Conservation (phyloP, 805 yeast species). For the Zygosaccharomyces rouxii region DNA sequence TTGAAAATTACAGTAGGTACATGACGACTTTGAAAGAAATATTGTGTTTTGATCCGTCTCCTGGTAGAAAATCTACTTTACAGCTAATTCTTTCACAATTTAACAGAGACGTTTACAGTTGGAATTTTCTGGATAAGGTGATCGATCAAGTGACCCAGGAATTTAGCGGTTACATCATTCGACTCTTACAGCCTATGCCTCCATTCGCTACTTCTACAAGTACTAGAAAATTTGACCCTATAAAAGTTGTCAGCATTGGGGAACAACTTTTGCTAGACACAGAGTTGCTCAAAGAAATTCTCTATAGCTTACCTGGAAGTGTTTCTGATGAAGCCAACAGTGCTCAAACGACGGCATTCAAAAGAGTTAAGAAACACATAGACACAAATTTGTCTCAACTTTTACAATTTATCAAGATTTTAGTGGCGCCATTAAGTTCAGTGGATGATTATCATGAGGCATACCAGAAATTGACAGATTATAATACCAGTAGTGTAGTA, state of each 20-base stretch:
- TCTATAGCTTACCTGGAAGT: slow-evolving; percentile 31
- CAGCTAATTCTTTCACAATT: slow-evolving; percentile 50
- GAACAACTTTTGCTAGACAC: slow-evolving; percentile 80
- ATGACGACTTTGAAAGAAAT: slow-evolving; percentile 52
- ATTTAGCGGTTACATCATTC: slow-evolving; percentile 53
- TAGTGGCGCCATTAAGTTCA: slow-evolving; percentile 35
- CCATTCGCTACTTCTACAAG: slow-evolving; percentile 41
- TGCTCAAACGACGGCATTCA: slow-evolving; percentile 20
- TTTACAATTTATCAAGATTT: slow-evolving; percentile 22
- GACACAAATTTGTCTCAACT: slow-evolving; percentile 22
- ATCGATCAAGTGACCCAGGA: slow-evolving; percentile 59
- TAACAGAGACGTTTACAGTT: slow-evolving; percentile 63
- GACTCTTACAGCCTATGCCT: slow-evolving; percentile 58
- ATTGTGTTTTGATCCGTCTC: slow-evolving; percentile 26
- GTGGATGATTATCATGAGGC: slow-evolving; percentile 43
- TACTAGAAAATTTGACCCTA: slow-evolving; percentile 19
- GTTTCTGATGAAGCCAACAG: slow-evolving; percentile 16
- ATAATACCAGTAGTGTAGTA: slow-evolving; percentile 24
- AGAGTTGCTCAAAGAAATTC: slow-evolving; percentile 54
- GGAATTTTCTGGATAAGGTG: slow-evolving; percentile 71
- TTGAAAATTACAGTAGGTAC: slow-evolving; percentile 69
- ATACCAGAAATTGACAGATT: slow-evolving; percentile 30
- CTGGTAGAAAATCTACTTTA: slow-evolving; percentile 30
- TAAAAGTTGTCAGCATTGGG: slow-evolving; percentile 42
- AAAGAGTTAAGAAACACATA: slow-evolving; percentile 28